Evolutionary conservation across 1,284 basidiomycete species (phyloP), one percentile per base, ranked within the genome.

Genomic region (Puccinia brachypodii): DNA sequence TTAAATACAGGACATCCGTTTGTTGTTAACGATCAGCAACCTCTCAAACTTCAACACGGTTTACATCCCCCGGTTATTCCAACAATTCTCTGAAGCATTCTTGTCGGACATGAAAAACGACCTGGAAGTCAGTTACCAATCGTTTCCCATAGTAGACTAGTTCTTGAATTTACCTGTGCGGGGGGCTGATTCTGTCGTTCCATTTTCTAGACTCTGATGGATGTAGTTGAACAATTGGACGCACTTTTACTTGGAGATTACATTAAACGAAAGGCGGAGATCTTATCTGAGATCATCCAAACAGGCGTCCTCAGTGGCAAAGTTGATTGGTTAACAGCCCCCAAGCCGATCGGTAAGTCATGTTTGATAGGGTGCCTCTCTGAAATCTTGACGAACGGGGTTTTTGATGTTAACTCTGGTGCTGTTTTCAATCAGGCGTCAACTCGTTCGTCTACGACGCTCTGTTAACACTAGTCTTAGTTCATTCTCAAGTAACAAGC

Each of bases 391-490:
- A 38, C 11, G 7, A n/a, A 11, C 33, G n/a, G 16, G 2, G 25
- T 9, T 66, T 38, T 33, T 33, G 28, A 4, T 47, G n/a, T 40
- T 66, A 28, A 6, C 44, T 66, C 19, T 11, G 28, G 19, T 22
- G 38, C 44, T 16, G 36, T 28, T 33, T 3, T 50, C 7, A 58
- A 9, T 33, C 86, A 95, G 95, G 96, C 87, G 95, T 99, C 81
- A 92, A 96, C 78, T 90, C 94, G 28, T 99, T 97, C 87, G 94
- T 99, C 90, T 97, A 93, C 88, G 92, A 94, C 85, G 91, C 92
- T 9, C 89, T 98, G 76, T 91, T 98, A 86, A 91, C 91, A 85
- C 90, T 99, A 66, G 97, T 99, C 64, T 91, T 93, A 81, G 91
- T 96, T 7, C 97, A 99, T 87, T 93, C 96, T 3, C 94, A 96